Base-by-base conservation (phyloP, 768 basidiomycete species). In the Mycena vitilis region DNA sequence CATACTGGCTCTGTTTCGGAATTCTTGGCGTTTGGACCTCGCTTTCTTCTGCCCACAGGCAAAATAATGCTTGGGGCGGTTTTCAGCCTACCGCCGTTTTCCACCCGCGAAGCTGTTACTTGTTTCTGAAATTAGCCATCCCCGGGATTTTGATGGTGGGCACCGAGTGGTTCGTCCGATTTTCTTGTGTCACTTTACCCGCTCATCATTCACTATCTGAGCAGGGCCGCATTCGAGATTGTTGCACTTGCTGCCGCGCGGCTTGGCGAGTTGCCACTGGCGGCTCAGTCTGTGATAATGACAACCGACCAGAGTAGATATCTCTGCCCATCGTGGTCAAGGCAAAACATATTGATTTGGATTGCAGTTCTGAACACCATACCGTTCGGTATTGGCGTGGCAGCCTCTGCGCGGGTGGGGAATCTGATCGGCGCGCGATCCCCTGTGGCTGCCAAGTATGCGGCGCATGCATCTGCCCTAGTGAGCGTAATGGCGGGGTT, bases 221-320 rank as follows among this genome's bases (percentile, higher is more conserved):
- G n/a, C 61, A 92, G 92, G 92, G 90, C 89, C 51, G 90, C 92
- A 0, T 94, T 94, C 71, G 93, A 94, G 74, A 92, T 94, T 45
- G 92, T 94, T 13, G 91, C 93, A 5, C 80, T 94, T 25, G 90
- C 91, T 20, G 93, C 93, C 4, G 93, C 91, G 5, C 83, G 87
- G 22, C 81, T 94, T 5, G 92, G 92, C 9, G 75, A 84, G n/a
- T 75, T 91, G 38, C 81, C 91, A 1, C 83, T 94, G 42, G 91
- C 91, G 5, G 92, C 91, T 2, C 93, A 94, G 71, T 89, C 90
- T 0, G 88, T 92, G 53, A 91, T 93, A 63, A 93, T 93, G 90
- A 93, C 91, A 20, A 87, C 89, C 7, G 93, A 94, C 73, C 91
- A 92, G 78, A 89, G 91, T 91, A 70, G 65, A 42, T 42, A 30